Conservation (phyloP, 2,329 filamentous ascomycete genomes). For the Orbilia ellipsospora region DNA sequence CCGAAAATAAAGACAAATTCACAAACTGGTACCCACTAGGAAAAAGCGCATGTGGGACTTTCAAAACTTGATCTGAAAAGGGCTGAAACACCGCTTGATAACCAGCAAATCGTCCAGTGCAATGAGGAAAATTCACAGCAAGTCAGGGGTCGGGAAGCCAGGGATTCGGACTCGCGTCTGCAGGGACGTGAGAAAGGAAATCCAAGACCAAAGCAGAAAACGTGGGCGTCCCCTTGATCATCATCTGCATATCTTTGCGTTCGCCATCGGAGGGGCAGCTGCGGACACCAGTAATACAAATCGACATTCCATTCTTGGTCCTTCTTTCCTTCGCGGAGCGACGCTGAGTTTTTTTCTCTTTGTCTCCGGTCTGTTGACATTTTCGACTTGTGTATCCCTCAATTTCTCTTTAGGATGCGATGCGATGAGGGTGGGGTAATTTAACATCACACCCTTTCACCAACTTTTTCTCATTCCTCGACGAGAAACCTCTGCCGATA, state of each 20-base stretch:
- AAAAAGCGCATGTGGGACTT: constrained; percentile 42
- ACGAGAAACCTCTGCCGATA: constrained; percentile 33
- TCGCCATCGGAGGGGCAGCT: constrained; percentile 44
- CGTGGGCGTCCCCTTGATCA: constrained; percentile 52
- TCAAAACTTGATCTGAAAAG: constrained; percentile 41
- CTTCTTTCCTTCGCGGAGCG: constrained; percentile 50
- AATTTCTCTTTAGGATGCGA: constrained; percentile 37
- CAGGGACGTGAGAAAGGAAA: constrained; percentile 47
- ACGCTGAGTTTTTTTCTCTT: constrained; percentile 37
- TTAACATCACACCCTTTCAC: constrained; percentile 10
- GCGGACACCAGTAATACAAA: constrained; percentile 24
- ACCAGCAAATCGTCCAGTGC: constrained; percentile 29
- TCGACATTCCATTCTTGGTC: constrained; percentile 54
- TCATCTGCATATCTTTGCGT: constrained; percentile 42
- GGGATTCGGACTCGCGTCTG: constrained; percentile 49
- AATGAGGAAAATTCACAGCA: constrained; percentile 23
- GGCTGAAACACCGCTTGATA: constrained; percentile 51
- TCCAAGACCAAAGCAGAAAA: constrained; percentile 37
- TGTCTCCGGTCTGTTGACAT: constrained; percentile 16
- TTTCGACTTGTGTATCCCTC: constrained; percentile 8
- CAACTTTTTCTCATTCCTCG: constrained; percentile 43
- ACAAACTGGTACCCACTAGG: constrained; percentile 10
- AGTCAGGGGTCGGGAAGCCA: constrained; percentile 40
- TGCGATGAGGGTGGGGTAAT: constrained; percentile 46
- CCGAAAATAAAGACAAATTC: constrained; percentile 14